Base-by-base conservation (phyloP, 345 rosid species). In the Citrus maxima region DNA sequence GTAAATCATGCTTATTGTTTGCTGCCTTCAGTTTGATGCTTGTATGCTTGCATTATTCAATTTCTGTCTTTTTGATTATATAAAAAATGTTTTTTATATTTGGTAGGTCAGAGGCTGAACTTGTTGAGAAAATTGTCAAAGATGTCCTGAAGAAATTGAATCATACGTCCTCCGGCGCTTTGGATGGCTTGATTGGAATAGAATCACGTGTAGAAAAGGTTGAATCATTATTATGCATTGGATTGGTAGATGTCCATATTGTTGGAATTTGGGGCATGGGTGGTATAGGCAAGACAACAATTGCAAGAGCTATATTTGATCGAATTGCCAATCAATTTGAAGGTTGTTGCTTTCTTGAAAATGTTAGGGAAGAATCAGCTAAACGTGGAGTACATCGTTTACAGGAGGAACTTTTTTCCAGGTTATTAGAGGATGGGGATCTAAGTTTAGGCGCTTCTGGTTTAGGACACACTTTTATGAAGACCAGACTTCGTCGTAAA, bases 261-360 rank as follows among this genome's bases (percentile, higher is more conserved):
- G 67, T 77, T 30, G 82, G 85, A 34, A 77, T 80, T 27, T 64
- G 63, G 24, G 84, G 87, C 13, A 70, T 80, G 71, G 82, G 87
- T 32, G 24, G 58, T 54, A 18, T 54, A 16, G 58, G 58, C 22
- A 54, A 54, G 58, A 54, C 58, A 0, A 54, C 58, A 54, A 46
- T 84, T 46, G 85, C 87, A 67, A 79, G 76, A 66, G 84, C 76
- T 16, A 55, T 84, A 9, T 80, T 65, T 78, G 76, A 82, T 40
- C 10, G 56, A 21, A 55, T 80, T 1, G 78, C 78, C 21, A 58
- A 58, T 72, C 40, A 51, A 64, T 84, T 84, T 66, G 76, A 80
- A 6, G 76, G 80, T 37, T 73, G 75, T 37, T 66, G 82, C 81
- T 84, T 84, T 78, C 74, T 84, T 7, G 54, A 38, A 46, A 80